Base-by-base conservation (phyloP, 371 early-diverging fungal species). In the Lichtheimia corymbifera region DNA sequence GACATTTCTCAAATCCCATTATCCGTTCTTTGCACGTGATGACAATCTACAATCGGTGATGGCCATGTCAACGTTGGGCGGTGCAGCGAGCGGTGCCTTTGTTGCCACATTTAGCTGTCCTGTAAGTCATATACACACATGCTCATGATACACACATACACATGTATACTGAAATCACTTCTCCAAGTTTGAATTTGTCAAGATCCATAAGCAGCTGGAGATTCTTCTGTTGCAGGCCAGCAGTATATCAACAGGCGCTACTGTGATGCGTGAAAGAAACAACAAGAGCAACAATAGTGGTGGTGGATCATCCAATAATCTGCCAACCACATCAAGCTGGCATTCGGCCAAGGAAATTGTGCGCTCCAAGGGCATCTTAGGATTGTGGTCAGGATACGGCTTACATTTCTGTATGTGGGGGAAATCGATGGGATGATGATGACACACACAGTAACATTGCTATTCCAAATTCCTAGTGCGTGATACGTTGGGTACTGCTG, bases 151-250 rank as follows among this genome's bases (percentile, higher is more conserved):
- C 2, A 12, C 14, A 17, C 7, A 7, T 22, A 12, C 14, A 17
- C 7, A 7, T 3, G 9, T 1, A 40, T 50, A 35, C 59, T 59
- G 14, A 30, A n/a, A 3, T 11, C 6, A n/a, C 22, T 22, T 11
- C 17, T 4, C 25, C 13, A 35, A 63, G 63, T 73, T 93, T 61
- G 93, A 93, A 62, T 69, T 92, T 20, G 84, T 93, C 57, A 93
- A 93, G 66, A 84, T 93, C 20, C 93, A 91, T 67, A 82, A 86
- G 59, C 93, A 93, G 62, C 69, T 93, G 15, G 85, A 92, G 41
- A 76, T 77, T 30, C 61, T 91, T 43, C 51, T 74, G 60, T 63
- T 91, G 71, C 78, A 79, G 55, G 83, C 81, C 52, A 77, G 76
- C 44, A 80, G 81, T 66, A 73, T 80, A 47, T 74, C 81, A 12